Base-by-base conservation (phyloP, 2,329 filamentous ascomycete genomes). In the Curvularia hawaiiensis region DNA sequence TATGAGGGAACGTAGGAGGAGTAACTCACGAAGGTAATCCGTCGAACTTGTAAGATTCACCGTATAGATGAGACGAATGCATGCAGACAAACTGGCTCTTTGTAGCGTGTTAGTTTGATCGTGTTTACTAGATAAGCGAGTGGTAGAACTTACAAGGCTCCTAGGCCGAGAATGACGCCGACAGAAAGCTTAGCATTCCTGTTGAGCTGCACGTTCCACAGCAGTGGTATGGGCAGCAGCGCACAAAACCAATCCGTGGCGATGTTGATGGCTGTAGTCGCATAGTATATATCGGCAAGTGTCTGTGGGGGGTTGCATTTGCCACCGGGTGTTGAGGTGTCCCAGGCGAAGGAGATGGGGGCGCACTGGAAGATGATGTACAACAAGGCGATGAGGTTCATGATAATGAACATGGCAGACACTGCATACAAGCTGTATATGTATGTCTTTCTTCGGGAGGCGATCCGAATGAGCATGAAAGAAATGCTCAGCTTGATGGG, bases 191-290 rank as follows among this genome's bases (percentile, higher is more conserved):
- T 57, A 52, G 54, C 50, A 28, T 54, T 57, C 33, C 54, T 45
- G 16, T 57, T 57, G 24, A 57, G 41, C 39, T 57, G 54, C 16
- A 57, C 54, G 22, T 57, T 57, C 54, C 54, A 57, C 20, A 57
- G 51, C 4, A 57, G 40, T 16, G 54, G 54, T 57, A 57, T 50
- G 31, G 54, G 54, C 18, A 57, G 20, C 38, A 57, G 50, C 9
- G 54, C 54, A 38, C 54, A 57, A 30, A 57, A 57, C 54, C 54
- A 57, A 33, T 57, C 50, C 24, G 54, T 57, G n/a, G 54, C 50
- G 54, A 57, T 54, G 20, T 57, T 57, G 14, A 57, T 39, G 20
- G 54, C 54, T 11, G 54, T 57, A 11, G 54, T 57, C 31, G 54
- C 54, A 24, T 57, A 57, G 39, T 57, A 57, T 18, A 57, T 50